A percentile compares a stretch with the other conserved stretches of the same genome.
Evolutionary conservation across 2,329 filamentous ascomycete species (phyloP).

Genomic region (Xylaria polymorpha): DNA sequence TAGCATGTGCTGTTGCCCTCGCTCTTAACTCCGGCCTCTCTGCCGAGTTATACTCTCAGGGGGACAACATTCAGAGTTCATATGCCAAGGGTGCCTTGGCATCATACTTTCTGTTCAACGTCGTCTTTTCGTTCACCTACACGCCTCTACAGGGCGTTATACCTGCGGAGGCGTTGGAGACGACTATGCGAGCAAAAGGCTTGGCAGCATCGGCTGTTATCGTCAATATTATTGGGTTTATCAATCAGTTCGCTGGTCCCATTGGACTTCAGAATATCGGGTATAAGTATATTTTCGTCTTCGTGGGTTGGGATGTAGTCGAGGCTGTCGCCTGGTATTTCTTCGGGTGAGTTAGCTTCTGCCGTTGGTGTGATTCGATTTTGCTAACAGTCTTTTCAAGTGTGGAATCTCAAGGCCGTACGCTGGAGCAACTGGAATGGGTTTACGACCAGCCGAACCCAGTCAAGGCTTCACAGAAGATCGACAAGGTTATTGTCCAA

Average conservation of each 20-base stretch:
- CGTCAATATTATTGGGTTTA: slow-evolving; percentile 59
- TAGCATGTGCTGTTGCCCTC: slow-evolving; percentile 55
- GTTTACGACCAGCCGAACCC: slow-evolving; percentile 62
- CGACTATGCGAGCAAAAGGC: slow-evolving; percentile 61
- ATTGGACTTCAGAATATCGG: slow-evolving; percentile 59
- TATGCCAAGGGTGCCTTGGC: slow-evolving; percentile 59
- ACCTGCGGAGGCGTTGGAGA: slow-evolving; percentile 61
- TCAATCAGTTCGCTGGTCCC: slow-evolving; percentile 61
- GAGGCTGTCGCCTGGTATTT: slow-evolving; percentile 57
- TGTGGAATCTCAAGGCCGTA: slow-evolving; percentile 62
- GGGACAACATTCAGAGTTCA: slow-evolving; percentile 49
- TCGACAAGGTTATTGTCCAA: slow-evolving; percentile 63
- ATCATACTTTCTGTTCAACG: slow-evolving; percentile 62
- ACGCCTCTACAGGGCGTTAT: slow-evolving; percentile 62
- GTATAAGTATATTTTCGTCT: slow-evolving; percentile 59
- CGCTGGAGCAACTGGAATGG: slow-evolving; percentile 62
- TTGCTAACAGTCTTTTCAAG: slow-evolving; percentile 46
- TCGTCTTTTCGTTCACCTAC: slow-evolving; percentile 62
- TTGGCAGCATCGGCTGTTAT: slow-evolving; percentile 59
- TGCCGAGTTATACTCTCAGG: slow-evolving; percentile 50
- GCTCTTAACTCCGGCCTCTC: slow-evolving; percentile 61
- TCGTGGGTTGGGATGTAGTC: slow-evolving; percentile 61
- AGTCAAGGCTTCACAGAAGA: slow-evolving; percentile 60
- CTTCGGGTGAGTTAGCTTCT: slow-evolving; percentile 54
- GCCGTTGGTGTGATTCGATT: neutral